Evolutionary conservation across 768 basidiomycete species (phyloP).

Genomic region (Mycena crocata): DNA sequence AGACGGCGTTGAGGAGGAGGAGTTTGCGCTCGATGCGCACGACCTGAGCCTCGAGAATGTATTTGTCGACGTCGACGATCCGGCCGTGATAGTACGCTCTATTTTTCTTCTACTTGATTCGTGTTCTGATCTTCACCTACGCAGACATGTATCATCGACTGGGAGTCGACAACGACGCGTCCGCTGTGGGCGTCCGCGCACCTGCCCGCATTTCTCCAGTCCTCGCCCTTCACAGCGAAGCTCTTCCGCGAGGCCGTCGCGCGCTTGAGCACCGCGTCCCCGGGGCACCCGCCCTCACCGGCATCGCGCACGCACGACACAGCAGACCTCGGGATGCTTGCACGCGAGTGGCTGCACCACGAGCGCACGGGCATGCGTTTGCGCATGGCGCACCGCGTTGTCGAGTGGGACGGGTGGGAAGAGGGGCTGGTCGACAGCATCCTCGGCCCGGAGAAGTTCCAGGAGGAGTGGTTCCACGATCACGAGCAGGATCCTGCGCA

Average conservation of each 20-base stretch:
- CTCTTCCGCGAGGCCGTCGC: constrained; percentile 76
- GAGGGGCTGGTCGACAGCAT: constrained; percentile 84
- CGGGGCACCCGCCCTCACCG: constrained; percentile 32
- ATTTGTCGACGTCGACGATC: constrained; percentile 80
- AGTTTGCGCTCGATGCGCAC: constrained; percentile 87
- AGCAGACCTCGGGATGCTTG: constrained; percentile 47
- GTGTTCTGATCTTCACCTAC: background rate
- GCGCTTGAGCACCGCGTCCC: constrained; percentile 51
- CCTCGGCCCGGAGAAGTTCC: constrained; percentile 76
- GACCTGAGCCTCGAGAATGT: constrained; percentile 88
- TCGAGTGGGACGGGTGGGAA: constrained; percentile 94
- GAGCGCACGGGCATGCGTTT: constrained; percentile 74
- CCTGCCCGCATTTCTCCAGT: constrained; percentile 81
- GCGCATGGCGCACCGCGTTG: constrained; percentile 82
- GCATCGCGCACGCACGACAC: constrained; percentile 17
- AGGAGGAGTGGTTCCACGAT: constrained; percentile 77
- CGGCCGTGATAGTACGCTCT: constrained; percentile 75
- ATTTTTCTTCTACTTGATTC: constrained; percentile 6
- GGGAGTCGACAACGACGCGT: constrained; percentile 91
- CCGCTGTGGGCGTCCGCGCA: constrained; percentile 90
- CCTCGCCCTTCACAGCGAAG: constrained; percentile 78
- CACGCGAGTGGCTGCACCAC: constrained; percentile 80
- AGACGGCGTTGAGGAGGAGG: constrained; percentile 55
- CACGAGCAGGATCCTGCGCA: constrained; percentile 15
- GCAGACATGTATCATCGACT: constrained; percentile 89